These are phyloP conservation scores for Saccharomyces pastorianus DNA, from an alignment of 1,139 yeast species.

Conservation along the genomic window DNA sequence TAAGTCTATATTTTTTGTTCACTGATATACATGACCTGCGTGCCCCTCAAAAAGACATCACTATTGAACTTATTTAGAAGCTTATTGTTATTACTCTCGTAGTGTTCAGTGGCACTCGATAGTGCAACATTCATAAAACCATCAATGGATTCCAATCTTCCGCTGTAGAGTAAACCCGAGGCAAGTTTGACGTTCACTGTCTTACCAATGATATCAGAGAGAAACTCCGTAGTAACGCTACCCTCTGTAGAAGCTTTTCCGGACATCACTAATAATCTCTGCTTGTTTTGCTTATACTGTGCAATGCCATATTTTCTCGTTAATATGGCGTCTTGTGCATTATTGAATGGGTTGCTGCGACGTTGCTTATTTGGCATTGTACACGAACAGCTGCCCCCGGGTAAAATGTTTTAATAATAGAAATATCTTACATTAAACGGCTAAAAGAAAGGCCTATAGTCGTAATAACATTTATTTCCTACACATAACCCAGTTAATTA, in stretches of 20 bases:
- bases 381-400: not conserved
- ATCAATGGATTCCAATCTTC: constrained; percentile 78
- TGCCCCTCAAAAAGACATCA: constrained; percentile 91
- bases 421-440: not conserved
- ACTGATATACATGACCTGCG: constrained; percentile 61
- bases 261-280: constrained; percentile 2
- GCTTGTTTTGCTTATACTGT: not conserved
- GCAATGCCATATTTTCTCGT: not conserved
- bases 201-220: constrained; percentile 70
- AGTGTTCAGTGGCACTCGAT: constrained; percentile 61
- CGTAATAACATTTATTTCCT: not conserved
- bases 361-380: not conserved
- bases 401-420: not conserved
- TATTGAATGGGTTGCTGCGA: not conserved
- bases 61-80: constrained; percentile 55
- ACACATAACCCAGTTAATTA: not conserved
- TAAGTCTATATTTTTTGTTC: constrained; percentile 11
- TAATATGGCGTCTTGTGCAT: not conserved
- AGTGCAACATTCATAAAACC: constrained; percentile 95
- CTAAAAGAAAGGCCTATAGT: not conserved
- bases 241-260: constrained; percentile 5
- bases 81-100: constrained; percentile 41
- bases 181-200: constrained; percentile 75
- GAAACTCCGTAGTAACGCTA: constrained; percentile 58
- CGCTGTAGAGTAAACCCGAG: constrained; percentile 78